Conservation (phyloP, 495 filamentous ascomycete species). For the Podospora conica region DNA sequence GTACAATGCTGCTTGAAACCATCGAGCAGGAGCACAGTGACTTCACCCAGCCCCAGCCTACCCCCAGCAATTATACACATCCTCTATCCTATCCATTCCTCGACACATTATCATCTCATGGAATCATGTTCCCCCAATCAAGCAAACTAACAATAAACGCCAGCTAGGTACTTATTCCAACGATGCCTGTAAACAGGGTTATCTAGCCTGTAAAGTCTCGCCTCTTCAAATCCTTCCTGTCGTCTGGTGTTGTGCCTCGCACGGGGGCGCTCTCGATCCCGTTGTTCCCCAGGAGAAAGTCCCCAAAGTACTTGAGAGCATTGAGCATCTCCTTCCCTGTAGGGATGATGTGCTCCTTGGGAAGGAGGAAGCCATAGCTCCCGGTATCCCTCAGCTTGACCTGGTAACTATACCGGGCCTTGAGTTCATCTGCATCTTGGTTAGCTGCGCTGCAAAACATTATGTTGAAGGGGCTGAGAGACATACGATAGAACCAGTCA, state of each 20-base stretch:
- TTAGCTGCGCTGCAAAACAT: background rate
- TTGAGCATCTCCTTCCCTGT: constrained; percentile 82
- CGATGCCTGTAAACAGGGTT: background rate
- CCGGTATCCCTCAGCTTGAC: constrained; percentile 93
- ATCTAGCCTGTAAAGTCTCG: constrained; percentile 2
- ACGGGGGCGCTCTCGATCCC: constrained; percentile 44
- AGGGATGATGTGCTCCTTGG: constrained; percentile 79
- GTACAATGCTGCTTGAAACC: background rate
- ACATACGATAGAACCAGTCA: constrained; percentile 82
- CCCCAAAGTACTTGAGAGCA: constrained; percentile 72
- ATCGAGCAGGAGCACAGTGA: background rate
- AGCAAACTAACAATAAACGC: background rate
- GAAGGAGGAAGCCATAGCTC: constrained; percentile 87
- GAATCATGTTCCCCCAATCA: background rate
- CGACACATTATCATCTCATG: background rate
- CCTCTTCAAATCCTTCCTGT: constrained; percentile 20
- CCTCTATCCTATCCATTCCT: background rate
- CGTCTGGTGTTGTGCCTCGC: background rate
- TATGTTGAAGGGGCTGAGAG: background rate
- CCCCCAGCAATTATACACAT: background rate
- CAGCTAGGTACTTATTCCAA: background rate
- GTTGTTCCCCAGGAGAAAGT: constrained; percentile 63
- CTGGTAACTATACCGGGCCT: constrained; percentile 82
- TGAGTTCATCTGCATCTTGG: constrained; percentile 51
- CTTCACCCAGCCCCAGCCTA: background rate